Conservation (phyloP, 176 grass and related monocot species). For the Stipa capillata region DNA sequence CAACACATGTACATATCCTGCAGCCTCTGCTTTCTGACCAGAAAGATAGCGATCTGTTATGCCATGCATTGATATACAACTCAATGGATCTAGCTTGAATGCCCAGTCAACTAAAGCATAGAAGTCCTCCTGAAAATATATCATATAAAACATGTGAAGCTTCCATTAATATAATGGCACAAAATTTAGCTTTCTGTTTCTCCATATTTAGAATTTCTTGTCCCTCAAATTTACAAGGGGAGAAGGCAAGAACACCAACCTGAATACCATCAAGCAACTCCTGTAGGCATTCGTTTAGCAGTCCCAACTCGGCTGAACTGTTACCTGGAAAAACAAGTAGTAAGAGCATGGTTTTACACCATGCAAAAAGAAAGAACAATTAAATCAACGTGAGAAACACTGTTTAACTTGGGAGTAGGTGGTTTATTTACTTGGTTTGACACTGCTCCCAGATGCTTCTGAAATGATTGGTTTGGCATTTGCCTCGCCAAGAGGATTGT, state of each 20-base stretch:
- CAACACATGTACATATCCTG: conserved; percentile 76
- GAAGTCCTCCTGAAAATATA: conserved; percentile 73
- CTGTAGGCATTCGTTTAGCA: conserved; percentile 67
- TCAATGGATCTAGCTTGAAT: conserved; percentile 74
- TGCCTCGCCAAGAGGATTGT: conserved; percentile 21
- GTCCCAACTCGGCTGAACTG: conserved; percentile 45
- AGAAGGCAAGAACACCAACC: conserved; percentile 35
- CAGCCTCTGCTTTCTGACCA: conserved; percentile 75
- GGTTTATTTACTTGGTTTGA: conserved; percentile 30
- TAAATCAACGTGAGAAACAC: not conserved
- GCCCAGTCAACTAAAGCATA: conserved; percentile 79
- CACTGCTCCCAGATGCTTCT: conserved; percentile 29
- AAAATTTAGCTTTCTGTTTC: not conserved
- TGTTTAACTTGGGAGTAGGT: conserved; percentile 1
- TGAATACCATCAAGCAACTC: conserved; percentile 80
- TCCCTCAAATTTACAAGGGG: not conserved
- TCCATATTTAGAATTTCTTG: not conserved
- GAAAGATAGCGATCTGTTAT: conserved; percentile 89
- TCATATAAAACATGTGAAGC: conserved; percentile 20
- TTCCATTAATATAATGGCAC: not conserved
- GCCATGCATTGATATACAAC: conserved; percentile 90
- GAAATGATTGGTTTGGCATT: conserved; percentile 8
- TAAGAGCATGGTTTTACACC: not conserved
- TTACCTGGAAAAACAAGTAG: conserved; percentile 30
- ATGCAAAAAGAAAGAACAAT: not conserved